These are phyloP conservation scores for Pichia sp. DNA, from an alignment of 1,139 yeast genomes.

Conservation along the genomic window DNA sequence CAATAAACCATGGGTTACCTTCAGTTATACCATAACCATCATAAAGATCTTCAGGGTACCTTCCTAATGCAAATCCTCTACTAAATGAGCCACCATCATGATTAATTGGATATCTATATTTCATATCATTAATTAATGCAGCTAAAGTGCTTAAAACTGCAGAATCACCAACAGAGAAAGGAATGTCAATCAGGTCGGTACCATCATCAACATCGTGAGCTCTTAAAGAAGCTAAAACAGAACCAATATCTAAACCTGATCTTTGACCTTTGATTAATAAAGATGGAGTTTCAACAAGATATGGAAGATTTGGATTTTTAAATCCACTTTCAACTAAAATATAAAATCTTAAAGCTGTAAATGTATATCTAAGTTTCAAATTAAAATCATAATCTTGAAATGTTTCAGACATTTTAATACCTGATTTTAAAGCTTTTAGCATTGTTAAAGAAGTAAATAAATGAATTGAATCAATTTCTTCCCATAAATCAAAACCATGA, in stretches of 20 bases:
- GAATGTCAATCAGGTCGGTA: slow-evolving; percentile 34
- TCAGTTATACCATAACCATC: slow-evolving; percentile 68
- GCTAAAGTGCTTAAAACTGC: slow-evolving; percentile 52
- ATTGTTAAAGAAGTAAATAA: slow-evolving; percentile 76
- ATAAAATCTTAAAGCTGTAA: slow-evolving; percentile 35
- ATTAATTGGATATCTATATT: slow-evolving; percentile 68
- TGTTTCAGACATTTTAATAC: slow-evolving; percentile 40
- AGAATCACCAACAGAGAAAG: slow-evolving; percentile 53
- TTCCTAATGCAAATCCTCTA: slow-evolving; percentile 71
- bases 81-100: slow-evolving; percentile 36
- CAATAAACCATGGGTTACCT: slow-evolving; percentile 95
- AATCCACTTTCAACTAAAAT: slow-evolving; percentile 43
- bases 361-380: slow-evolving; percentile 27
- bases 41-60: slow-evolving; percentile 91
- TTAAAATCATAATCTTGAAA: slow-evolving; percentile 33
- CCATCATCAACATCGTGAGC: slow-evolving; percentile 47
- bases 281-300: slow-evolving; percentile 66
- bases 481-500: slow-evolving; percentile 86
- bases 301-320: slow-evolving; percentile 38
- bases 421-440: slow-evolving; percentile 59
- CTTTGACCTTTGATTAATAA: slow-evolving; percentile 35
- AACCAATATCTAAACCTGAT: slow-evolving; percentile 75
- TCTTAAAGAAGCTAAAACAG: slow-evolving; percentile 61
- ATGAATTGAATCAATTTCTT: slow-evolving; percentile 69
- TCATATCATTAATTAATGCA: slow-evolving; percentile 61